A percentile compares a stretch with the other conserved stretches of the same genome.
Evolutionary conservation across 768 basidiomycete genomes (phyloP).

Genomic region (Hygrocybe punicea): DNA sequence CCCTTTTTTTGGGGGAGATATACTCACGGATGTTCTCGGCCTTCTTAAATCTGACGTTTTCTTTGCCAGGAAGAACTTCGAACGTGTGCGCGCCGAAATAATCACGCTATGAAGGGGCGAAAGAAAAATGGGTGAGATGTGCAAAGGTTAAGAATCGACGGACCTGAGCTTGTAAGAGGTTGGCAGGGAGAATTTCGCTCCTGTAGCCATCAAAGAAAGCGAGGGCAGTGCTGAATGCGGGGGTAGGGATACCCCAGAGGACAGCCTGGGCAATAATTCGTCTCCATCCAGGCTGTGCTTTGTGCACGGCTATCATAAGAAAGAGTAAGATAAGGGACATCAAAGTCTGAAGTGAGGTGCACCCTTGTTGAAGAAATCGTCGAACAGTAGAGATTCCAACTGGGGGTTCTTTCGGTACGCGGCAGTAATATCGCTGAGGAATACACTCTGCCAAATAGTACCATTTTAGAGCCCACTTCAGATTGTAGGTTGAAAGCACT

Average conservation of each 20-base stretch:
- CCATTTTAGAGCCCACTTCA: background rate
- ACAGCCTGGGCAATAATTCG: constrained; percentile 94
- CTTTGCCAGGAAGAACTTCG: constrained; percentile 88
- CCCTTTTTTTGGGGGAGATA: constrained; percentile 4
- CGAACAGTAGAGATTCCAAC: constrained; percentile 90
- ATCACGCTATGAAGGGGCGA: constrained; percentile 68
- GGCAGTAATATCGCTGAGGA: constrained; percentile 86
- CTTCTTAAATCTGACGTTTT: constrained; percentile 74
- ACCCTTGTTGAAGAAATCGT: constrained; percentile 97
- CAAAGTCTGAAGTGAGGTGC: constrained; percentile 4
- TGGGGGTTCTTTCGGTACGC: constrained; percentile 84
- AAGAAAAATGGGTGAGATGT: background rate
- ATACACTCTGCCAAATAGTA: constrained; percentile 61
- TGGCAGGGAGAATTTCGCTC: constrained; percentile 90
- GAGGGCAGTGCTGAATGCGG: constrained; percentile 96
- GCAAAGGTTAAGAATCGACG: constrained; percentile 10
- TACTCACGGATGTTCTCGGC: constrained; percentile 86
- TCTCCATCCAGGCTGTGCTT: constrained; percentile 96
- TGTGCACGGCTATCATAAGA: constrained; percentile 66
- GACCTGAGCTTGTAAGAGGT: constrained; percentile 91
- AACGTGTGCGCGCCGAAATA: constrained; percentile 99
- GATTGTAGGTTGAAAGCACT: background rate
- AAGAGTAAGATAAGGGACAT: constrained; percentile 4
- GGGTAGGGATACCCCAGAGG: constrained; percentile 96
- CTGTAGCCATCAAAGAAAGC: constrained; percentile 99